Base-by-base conservation (phyloP, 441 rosid genomes). In the Dalechampia spathulata region DNA sequence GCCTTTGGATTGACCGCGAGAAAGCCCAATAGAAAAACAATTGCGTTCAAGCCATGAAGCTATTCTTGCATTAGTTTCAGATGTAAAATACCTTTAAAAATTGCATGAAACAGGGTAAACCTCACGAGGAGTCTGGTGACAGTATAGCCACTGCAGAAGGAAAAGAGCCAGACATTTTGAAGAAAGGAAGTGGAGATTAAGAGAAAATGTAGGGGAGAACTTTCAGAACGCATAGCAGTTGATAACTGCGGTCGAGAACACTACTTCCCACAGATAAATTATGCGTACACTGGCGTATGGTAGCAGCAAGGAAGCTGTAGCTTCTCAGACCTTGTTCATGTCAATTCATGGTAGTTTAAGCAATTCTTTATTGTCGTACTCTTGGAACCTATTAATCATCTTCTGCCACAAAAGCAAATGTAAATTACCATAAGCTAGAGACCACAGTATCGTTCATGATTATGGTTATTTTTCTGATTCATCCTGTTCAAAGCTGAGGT, bases 101-200 rank as follows among this genome's bases (percentile, higher is more conserved):
- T 55, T 61, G 38, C 23, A 7, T 60, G 42, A 66, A 63, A 54
- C 78, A 86, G 91, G 76, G 68, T 21, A 76, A 69, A 45, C 1
- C 30, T 2, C 60, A 68, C 46, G 78, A 79, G 66, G 84, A 76
- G 61, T 49, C 77, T 38, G 55, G 44, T 12, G 66, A 58, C 39
- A 44, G 55, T 30, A 62, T 57, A 66, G 61, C 66, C 46, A 65
- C 53, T 47, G 57, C n/a, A 47, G 34, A 65, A 49, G 59, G 58
- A 55, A 47, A 67, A 65, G 67, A 63, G 39, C 43, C 48, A 4
- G 60, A 57, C 57, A 40, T 61, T 51, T 59, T 42, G 23, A 44
- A 15, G 51, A 62, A 66, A 58, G 72, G 46, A 66, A 57, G 36
- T 13, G 38, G 9, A 54, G 38, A 48, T 34, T 20, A 37, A 63